phyloP scores from a whole-genome alignment of 805 yeast genomes.

The Blastobotrys peoriensis region DNA sequence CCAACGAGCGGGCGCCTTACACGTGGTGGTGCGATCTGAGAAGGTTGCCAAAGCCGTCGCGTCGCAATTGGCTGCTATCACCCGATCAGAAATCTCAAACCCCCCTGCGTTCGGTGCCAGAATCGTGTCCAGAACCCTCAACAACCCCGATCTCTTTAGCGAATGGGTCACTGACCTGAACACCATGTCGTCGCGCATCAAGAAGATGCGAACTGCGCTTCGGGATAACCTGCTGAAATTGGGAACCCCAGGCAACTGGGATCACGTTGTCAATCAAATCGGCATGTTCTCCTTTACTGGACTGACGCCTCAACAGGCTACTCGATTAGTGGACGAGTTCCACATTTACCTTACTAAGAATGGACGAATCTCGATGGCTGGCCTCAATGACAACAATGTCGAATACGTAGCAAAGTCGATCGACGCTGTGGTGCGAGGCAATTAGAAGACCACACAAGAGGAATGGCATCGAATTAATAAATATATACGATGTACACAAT shows the following conservation, averaged over 20 bases:
- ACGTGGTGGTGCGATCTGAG: slow-evolving; percentile 46
- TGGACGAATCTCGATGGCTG: slow-evolving; percentile 93
- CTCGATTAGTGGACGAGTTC: slow-evolving; percentile 65
- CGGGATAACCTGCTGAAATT: slow-evolving; percentile 54
- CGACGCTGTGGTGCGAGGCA: slow-evolving; percentile 51
- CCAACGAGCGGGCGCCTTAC: slow-evolving; percentile 94
- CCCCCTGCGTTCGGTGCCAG: slow-evolving; percentile 97
- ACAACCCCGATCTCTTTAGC: slow-evolving; percentile 53
- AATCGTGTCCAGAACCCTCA: slow-evolving; percentile 70
- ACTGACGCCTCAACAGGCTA: slow-evolving; percentile 67
- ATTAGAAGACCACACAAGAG: no score
- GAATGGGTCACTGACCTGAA: slow-evolving; percentile 84
- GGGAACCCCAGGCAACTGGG: slow-evolving; percentile 87
- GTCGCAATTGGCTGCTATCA: slow-evolving; percentile 70
- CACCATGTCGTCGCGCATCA: slow-evolving; percentile 83
- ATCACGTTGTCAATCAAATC: slow-evolving; percentile 80
- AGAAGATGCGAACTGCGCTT: slow-evolving; percentile 66
- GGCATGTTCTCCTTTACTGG: slow-evolving; percentile 99
- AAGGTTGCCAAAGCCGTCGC: slow-evolving; percentile 50
- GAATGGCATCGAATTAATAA: no score
- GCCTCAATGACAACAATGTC: slow-evolving; percentile 75
- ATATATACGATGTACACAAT: no score
- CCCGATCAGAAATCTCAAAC: slow-evolving; percentile 81
- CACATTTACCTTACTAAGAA: slow-evolving; percentile 74
- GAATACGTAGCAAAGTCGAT: slow-evolving; percentile 73